These are phyloP conservation scores for Hymenoscyphus scutula DNA, from an alignment of 2,329 filamentous ascomycete species.

Conservation along the genomic window DNA sequence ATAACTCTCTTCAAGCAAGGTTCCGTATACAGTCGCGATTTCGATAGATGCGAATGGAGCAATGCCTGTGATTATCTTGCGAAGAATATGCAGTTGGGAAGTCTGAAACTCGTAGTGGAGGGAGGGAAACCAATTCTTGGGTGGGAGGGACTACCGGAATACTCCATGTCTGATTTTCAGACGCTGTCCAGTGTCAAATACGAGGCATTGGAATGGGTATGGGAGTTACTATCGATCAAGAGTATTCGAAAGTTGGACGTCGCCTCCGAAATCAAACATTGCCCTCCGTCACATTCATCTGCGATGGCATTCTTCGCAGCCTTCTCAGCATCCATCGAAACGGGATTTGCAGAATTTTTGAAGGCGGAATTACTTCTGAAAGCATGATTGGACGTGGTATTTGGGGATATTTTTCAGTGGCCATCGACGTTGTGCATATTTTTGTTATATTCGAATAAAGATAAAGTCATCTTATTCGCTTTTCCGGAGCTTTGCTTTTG, in stretches of 20 bases:
- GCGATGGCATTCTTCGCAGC: conserved; percentile 57
- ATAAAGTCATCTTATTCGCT: neutral
- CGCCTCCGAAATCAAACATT: conserved; percentile 51
- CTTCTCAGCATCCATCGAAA: conserved; percentile 59
- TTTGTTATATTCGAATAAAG: neutral
- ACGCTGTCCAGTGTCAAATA: conserved; percentile 43
- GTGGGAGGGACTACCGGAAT: conserved; percentile 49
- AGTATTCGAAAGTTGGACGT: conserved; percentile 51
- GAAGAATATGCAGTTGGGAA: conserved; percentile 40
- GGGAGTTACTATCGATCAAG: conserved; percentile 50
- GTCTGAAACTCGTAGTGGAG: conserved; percentile 51
- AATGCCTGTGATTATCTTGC: conserved; percentile 50
- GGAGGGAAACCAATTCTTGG: conserved; percentile 48
- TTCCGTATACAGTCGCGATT: conserved; percentile 51
- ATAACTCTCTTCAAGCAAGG: conserved; percentile 56
- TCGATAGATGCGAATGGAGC: conserved; percentile 54
- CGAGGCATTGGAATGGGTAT: conserved; percentile 56
- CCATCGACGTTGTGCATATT: neutral
- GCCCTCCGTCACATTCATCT: conserved; percentile 50
- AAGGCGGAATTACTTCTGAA: conserved; percentile 37
- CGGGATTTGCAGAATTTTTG: conserved; percentile 53
- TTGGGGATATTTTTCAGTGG: neutral
- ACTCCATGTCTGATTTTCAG: conserved; percentile 47
- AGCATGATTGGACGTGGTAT: neutral
- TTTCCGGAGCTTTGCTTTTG: neutral